Conservation (phyloP, 2,329 filamentous ascomycete species). For the Blumeria hordei region DNA sequence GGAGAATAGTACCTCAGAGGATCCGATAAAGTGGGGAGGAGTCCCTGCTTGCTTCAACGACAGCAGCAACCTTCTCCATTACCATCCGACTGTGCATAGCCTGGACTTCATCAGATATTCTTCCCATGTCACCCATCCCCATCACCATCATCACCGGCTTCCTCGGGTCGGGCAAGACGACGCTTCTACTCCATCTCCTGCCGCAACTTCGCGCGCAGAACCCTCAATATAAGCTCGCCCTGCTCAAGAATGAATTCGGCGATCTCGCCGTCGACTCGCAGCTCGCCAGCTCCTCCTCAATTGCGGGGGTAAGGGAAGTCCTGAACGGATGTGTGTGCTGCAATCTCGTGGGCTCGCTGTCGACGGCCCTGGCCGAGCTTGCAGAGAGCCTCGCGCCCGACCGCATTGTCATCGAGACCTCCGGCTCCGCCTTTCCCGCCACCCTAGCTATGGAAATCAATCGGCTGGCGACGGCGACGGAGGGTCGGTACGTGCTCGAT, state of each 20-base stretch:
- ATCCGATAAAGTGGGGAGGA: too few species aligned
- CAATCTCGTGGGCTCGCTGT: slow-evolving; percentile 83
- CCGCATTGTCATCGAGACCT: slow-evolving; percentile 84
- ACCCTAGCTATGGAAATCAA: slow-evolving; percentile 52
- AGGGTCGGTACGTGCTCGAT: slow-evolving; percentile 35
- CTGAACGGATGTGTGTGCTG: slow-evolving; percentile 98
- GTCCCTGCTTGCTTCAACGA: too few species aligned
- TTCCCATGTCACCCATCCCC: slow-evolving; percentile 43
- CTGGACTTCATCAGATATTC: too few species aligned
- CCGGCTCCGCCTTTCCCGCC: slow-evolving; percentile 36
- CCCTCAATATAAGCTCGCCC: slow-evolving; percentile 59
- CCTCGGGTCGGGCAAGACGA: slow-evolving; percentile 88
- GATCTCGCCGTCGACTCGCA: slow-evolving; percentile 43
- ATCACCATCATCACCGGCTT: slow-evolving; percentile 94
- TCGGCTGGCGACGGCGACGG: slow-evolving; percentile 28
- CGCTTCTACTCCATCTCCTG: slow-evolving; percentile 78
- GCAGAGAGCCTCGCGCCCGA: slow-evolving; percentile 36
- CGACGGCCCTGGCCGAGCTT: slow-evolving; percentile 56
- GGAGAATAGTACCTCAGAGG: too few species aligned
- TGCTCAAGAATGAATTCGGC: slow-evolving; percentile 96
- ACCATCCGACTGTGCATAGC: too few species aligned
- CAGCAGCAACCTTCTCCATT: too few species aligned
- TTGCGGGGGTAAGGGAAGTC: slow-evolving; percentile 76
- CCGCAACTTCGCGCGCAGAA: slow-evolving; percentile 61
- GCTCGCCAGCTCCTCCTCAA: slow-evolving; percentile 57